phyloP scores from a whole-genome alignment of 371 early-diverging fungal species.

The Apophysomyces sp. region DNA sequence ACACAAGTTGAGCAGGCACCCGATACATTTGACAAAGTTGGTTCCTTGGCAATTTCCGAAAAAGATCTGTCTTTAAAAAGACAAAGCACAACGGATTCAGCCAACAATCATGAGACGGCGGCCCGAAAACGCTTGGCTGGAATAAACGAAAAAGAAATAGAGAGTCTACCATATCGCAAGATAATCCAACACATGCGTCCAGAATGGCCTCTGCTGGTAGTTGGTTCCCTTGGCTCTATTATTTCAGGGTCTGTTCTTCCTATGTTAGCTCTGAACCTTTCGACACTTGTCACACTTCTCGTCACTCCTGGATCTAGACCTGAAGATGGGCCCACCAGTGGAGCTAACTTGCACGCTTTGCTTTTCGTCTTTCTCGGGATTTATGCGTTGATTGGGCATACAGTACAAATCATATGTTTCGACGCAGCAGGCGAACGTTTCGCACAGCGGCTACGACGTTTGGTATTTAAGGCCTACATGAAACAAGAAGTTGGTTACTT shows the following conservation, averaged over 20 bases:
- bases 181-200: constrained; percentile 34
- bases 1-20: too few relatives aligned
- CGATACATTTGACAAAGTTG: too few relatives aligned
- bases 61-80: too few relatives aligned
- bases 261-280: constrained; percentile 45
- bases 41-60: too few relatives aligned
- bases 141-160: constrained; percentile 36
- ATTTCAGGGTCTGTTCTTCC: constrained; percentile 62
- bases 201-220: constrained; percentile 37
- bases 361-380: constrained; percentile 73
- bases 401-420: constrained; percentile 38
- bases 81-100: too few relatives aligned
- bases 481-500: constrained; percentile 87
- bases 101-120: too few relatives aligned
- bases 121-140: too few relatives aligned
- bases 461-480: constrained; percentile 61
- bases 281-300: constrained; percentile 30
- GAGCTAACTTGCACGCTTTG: constrained; percentile 73
- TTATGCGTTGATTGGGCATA: constrained; percentile 45
- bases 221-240: constrained; percentile 49
- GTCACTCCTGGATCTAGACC: constrained; percentile 15
- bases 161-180: constrained; percentile 44
- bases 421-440: constrained; percentile 59
- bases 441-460: constrained; percentile 59
- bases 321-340: constrained; percentile 36